Conservation (phyloP, 768 basidiomycete genomes). For the Termitomyces sp. region DNA sequence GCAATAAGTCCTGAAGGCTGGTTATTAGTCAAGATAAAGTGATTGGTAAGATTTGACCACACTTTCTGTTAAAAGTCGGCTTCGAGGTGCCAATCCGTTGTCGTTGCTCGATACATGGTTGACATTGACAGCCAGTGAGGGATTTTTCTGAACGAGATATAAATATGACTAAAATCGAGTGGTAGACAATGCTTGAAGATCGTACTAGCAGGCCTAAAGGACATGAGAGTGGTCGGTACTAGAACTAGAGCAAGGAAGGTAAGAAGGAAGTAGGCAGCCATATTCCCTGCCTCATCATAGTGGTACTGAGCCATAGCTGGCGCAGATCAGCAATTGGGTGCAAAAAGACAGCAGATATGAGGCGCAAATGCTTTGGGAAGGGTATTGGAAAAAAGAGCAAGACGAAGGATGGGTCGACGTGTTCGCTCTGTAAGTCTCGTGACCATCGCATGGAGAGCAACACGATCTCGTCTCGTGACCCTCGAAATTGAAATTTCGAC, state of each 20-base stretch:
- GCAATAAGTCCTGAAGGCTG: conserved; percentile 43
- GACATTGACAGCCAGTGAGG: conserved; percentile 54
- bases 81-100: conserved; percentile 41
- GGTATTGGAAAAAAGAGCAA: background rate
- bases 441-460: conserved; percentile 12
- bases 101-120: conserved; percentile 53
- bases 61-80: conserved; percentile 49
- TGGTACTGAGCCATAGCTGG: conserved; percentile 64
- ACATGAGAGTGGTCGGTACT: conserved; percentile 65
- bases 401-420: conserved; percentile 13
- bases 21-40: background rate
- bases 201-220: conserved; percentile 42
- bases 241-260: conserved; percentile 84
- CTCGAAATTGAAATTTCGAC: background rate
- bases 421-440: conserved; percentile 15
- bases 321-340: background rate
- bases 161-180: background rate
- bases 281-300: conserved; percentile 81
- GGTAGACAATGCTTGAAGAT: conserved; percentile 8
- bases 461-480: conserved; percentile 6
- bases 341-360: background rate
- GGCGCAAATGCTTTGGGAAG: background rate
- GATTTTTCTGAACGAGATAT: conserved; percentile 23
- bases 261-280: conserved; percentile 88
- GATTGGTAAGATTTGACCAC: conserved; percentile 13